Base-by-base conservation (phyloP, 1,284 basidiomycete species). In the Sphaerobolus stellatus region DNA sequence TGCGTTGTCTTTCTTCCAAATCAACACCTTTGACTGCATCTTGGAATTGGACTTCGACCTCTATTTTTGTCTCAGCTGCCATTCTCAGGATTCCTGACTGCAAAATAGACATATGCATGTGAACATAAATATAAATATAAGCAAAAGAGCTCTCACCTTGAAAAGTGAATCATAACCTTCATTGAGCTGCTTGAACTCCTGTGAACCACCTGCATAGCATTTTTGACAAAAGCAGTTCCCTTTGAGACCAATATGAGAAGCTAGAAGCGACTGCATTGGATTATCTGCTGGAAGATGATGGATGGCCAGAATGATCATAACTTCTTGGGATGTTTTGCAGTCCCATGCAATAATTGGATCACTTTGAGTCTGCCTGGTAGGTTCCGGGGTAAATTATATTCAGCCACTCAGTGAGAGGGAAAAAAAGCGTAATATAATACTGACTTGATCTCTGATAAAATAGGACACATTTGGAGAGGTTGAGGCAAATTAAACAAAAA, bases 301-400 rank as follows among this genome's bases (percentile, higher is more conserved):
- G 7, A 24, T 7, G 18, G 25, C 6, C 8, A 43, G 18, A 7
- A n/a, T n/a, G n/a, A 43, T 48, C 5, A 68, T 54, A 31, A 70
- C 59, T 13, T 69, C 57, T 31, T 64, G 28, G 2, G 62, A 0
- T 2, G 50, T 24, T 28, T 54, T 55, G n/a, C 47, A 58, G 25
- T 71, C 67, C 59, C 60, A 70, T 1, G 63, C 59, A 2, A 51
- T 22, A 8, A 66, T n/a, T n/a, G n/a, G n/a, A n/a, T n/a, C n/a
- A n/a, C n/a, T n/a, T n/a, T n/a, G n/a, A n/a, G n/a, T n/a, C n/a
- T n/a, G n/a, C n/a, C n/a, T n/a, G n/a, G n/a, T n/a, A n/a, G n/a
- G n/a, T n/a, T n/a, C n/a, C n/a, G n/a, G n/a, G n/a, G n/a, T n/a
- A n/a, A n/a, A n/a, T n/a, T n/a, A n/a, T n/a, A n/a, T n/a, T n/a